Conservation (phyloP, 129 eudicot species). For the Tagetes patula region DNA sequence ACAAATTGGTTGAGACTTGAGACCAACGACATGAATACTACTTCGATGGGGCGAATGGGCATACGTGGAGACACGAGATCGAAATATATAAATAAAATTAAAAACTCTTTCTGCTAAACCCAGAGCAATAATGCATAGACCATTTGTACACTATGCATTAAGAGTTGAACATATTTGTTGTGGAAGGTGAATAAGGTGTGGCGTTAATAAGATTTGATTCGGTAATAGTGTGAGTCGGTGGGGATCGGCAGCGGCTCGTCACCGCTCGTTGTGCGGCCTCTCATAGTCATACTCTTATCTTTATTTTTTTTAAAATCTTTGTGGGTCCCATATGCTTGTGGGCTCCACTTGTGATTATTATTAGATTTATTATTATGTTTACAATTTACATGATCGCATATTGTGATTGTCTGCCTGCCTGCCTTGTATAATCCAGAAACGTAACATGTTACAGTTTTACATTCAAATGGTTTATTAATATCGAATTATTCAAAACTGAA, state of each 20-base stretch:
- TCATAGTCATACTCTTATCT: conserved; percentile 14
- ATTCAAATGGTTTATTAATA: too few relatives aligned
- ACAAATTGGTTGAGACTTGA: conserved; percentile 11
- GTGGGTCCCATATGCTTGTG: conserved; percentile 14
- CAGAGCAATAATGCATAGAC: background rate
- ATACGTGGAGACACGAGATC: conserved; percentile 38
- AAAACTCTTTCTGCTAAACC: background rate
- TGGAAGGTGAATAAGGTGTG: background rate
- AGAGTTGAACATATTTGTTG: background rate
- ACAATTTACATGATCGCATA: background rate
- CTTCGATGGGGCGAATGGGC: conserved; percentile 32
- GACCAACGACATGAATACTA: background rate
- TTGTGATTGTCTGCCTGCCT: background rate
- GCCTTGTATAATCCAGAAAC: too few relatives aligned
- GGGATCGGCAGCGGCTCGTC: conserved; percentile 45
- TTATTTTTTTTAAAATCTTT: conserved; percentile 17
- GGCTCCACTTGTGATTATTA: background rate
- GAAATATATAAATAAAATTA: background rate
- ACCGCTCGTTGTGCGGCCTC: conserved; percentile 40
- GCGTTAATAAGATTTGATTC: conserved; percentile 30
- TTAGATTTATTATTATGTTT: background rate
- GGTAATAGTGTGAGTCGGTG: conserved; percentile 33
- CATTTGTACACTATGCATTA: background rate
- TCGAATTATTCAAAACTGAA: too few relatives aligned
- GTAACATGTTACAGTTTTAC: too few relatives aligned